Base-by-base conservation (phyloP, 805 yeast genomes). In the Candida coquimbonensis region DNA sequence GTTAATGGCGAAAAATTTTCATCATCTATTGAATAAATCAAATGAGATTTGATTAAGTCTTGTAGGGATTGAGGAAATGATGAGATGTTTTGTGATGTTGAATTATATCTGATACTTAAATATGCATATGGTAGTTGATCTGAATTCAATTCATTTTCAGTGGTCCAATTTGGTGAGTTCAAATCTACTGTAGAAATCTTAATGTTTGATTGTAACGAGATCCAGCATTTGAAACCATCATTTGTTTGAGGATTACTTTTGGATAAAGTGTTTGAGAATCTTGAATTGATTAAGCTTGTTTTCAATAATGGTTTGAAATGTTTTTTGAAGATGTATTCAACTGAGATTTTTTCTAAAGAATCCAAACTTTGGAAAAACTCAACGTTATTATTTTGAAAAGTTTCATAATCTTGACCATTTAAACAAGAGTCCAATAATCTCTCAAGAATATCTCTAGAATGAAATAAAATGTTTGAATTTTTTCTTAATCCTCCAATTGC, bases 21-120 rank as follows among this genome's bases (percentile, higher is more conserved):
- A 43, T 73, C 72, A 37, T 41, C 31, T 24, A 78, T 73, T 33
- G 66, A 64, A 55, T 68, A 69, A 13, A 77, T 70, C 17, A 80
- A 58, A 55, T 77, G 80, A 5, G 81, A 74, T 24, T 62, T 51
- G 24, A 67, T 62, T 27, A 80, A 57, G 7, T 67, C 62, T 36
- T 55, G 55, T 8, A 80, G 60, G 1, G 51, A 41, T 40, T 59
- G 34, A 14, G 55, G 53, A 32, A 43, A 52, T 14, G 48, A 24
- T 2, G 51, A 34, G 12, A 42, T 48, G 9, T 66, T 42, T 3
- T 59, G 54, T 7, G 66, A 39, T 7, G 64, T 60, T 1, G 66
- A 66, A 33, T 68, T 69, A 65, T 76, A 76, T 19, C 75, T 60
- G 21, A 80, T 57, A 45, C 74, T 75, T 29, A 80, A 59, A 0